Evolutionary conservation across 805 yeast genomes (phyloP), one percentile per base, ranked within the genome.

Genomic region (Starmerella scarabaei): DNA sequence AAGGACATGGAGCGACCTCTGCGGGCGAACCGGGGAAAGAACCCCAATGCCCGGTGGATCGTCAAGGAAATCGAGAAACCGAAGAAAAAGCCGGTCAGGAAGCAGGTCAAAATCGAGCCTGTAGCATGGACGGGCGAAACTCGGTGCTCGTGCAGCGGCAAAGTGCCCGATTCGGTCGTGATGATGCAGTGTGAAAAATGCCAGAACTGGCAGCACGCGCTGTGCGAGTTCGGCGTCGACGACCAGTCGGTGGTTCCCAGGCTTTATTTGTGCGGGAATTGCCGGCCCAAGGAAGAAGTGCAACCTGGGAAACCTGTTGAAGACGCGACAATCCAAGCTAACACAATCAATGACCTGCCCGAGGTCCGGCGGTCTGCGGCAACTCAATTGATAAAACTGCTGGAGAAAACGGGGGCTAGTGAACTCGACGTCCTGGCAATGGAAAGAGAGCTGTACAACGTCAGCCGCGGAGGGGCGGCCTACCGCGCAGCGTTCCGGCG

Each of bases 181-280:
- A 74, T 76, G 79, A 69, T 73, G 17, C 73, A 73, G 54, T 78
- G 86, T 58, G 82, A 74, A 35, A 53, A 58, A 27, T 78, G 86
- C 54, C 53, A 63, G 36, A 67, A 75, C 4, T 78, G 84, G 84
- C 86, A 78, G 56, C 86, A 78, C 53, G 68, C 74, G 14, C 59
- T 53, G 41, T 78, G 86, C 53, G 67, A 75, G 66, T 67, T 75
- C 33, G 73, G 67, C 33, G 54, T 61, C 7, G 57, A 61, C 16
- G 60, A 57, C 41, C 59, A 53, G 37, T 56, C 54, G 30, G 59
- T 58, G 33, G 64, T 75, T 4, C 81, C 82, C 0, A 65, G 71
- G 14, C 51, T 61, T 21, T 77, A 78, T 55, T 38, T 50, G 19
- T 78, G 85, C 56, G n/a, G n/a, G n/a, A n/a, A n/a, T n/a, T n/a